Conservation (phyloP, 1,139 yeast species). For the Scheffersomyces parashehatae region DNA sequence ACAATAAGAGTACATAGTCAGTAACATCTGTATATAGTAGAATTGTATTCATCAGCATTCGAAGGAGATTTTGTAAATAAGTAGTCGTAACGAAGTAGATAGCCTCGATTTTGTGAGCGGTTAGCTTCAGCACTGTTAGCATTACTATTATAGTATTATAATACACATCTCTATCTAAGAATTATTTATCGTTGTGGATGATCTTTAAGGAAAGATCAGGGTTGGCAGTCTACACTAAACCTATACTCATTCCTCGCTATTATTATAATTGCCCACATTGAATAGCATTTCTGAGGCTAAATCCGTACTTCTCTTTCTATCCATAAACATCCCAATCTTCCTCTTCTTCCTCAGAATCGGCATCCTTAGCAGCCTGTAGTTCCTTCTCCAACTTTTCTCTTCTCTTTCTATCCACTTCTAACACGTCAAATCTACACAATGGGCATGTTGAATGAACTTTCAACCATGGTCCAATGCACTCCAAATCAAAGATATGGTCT, state of each 20-base stretch:
- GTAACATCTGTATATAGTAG: constrained; percentile 5
- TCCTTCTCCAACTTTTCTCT: constrained; percentile 44
- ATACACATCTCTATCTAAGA: no score
- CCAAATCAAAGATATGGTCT: constrained; percentile 79
- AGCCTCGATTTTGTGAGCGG: neutral
- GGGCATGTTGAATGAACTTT: constrained; percentile 83
- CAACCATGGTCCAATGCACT: constrained; percentile 91
- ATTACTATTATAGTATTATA: neutral
- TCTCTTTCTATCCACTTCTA: constrained; percentile 40
- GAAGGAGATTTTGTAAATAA: no score
- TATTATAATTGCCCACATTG: no score
- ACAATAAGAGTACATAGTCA: neutral
- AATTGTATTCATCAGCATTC: no score
- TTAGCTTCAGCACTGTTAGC: neutral
- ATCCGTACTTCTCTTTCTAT: constrained; percentile 15
- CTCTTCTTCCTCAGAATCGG: constrained; percentile 61
- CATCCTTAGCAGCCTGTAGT: constrained; percentile 46
- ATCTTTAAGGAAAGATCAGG: no score
- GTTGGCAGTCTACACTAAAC: no score
- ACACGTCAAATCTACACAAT: constrained; percentile 74
- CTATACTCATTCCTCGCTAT: no score
- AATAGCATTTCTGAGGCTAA: no score
- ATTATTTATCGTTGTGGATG: no score
- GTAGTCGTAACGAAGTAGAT: neutral
- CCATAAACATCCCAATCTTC: constrained; percentile 81